Evolutionary conservation across 192 early-diverging fungal species (phyloP).

Genomic region (Podila epicladia): DNA sequence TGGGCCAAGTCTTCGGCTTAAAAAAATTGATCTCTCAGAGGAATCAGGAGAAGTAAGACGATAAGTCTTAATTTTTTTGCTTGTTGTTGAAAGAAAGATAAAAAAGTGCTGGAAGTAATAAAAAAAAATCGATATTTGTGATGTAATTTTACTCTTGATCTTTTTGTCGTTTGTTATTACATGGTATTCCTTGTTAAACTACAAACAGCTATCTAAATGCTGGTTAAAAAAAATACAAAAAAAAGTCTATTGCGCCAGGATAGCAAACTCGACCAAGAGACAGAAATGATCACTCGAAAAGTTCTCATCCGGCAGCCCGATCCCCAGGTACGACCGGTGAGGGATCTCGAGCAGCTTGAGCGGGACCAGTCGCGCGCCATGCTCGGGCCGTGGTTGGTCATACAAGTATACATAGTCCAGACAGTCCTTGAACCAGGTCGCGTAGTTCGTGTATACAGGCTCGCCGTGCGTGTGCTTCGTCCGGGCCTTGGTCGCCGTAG

Average conservation of each 20-base stretch:
- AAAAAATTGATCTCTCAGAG: conserved; percentile 16
- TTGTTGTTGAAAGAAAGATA: conserved; percentile 1
- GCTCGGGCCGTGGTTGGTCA: conserved; percentile 21
- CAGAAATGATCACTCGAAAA: conserved; percentile 51
- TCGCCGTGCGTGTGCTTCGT: conserved; percentile 28
- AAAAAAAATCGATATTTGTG: not conserved
- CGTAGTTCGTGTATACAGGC: conserved; percentile 44
- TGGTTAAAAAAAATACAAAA: too few species aligned
- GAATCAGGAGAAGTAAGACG: conserved; percentile 8
- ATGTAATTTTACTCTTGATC: not conserved
- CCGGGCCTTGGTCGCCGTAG: conserved; percentile 18
- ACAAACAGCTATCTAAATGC: too few species aligned
- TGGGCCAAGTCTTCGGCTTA: conserved; percentile 71
- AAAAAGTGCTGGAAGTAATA: not conserved
- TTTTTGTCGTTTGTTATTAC: not conserved
- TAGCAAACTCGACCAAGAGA: conserved; percentile 46
- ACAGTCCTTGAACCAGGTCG: conserved; percentile 49
- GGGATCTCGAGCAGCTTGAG: conserved; percentile 41
- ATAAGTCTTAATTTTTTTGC: conserved; percentile 2
- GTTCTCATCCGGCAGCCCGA: conserved; percentile 39
- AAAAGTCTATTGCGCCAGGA: conserved; percentile 20
- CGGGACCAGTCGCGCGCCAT: conserved; percentile 35
- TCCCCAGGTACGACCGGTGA: conserved; percentile 32
- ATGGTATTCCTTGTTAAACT: too few species aligned
- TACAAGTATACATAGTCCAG: conserved; percentile 44